Evolutionary conservation across 352 stramenopile genomes (phyloP).

Genomic region (Globisporangium perplexum): DNA sequence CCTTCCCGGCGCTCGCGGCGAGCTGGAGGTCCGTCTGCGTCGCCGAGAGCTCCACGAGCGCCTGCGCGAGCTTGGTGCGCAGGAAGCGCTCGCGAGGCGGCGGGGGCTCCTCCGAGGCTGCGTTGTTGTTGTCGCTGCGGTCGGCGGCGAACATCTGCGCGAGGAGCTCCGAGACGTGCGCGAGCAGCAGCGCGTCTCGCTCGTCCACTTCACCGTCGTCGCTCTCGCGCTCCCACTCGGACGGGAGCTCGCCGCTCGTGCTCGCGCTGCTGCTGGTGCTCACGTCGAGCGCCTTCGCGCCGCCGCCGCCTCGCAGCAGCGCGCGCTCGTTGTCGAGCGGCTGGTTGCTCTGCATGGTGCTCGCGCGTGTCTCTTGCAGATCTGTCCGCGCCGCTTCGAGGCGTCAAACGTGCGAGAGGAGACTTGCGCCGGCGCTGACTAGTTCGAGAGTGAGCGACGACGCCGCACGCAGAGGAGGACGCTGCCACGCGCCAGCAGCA

Average conservation of each 20-base stretch:
- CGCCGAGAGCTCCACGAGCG: slow-evolving; percentile 34
- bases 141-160: slow-evolving; percentile 8
- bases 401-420: not conserved
- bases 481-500: too few relatives aligned
- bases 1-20: slow-evolving; percentile 43
- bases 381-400: not conserved
- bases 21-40: slow-evolving; percentile 42
- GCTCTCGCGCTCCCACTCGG: not conserved
- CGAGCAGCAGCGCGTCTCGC: slow-evolving; percentile 15
- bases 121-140: slow-evolving; percentile 17
- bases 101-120: not conserved
- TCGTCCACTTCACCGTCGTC: slow-evolving; percentile 2
- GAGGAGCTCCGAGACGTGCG: slow-evolving; percentile 25
- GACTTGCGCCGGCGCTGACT: too few relatives aligned
- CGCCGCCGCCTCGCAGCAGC: not conserved
- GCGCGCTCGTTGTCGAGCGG: too few relatives aligned
- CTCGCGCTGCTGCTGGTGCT: not conserved
- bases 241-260: not conserved
- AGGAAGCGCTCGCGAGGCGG: slow-evolving; percentile 22
- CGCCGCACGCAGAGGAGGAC: too few relatives aligned
- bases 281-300: not conserved
- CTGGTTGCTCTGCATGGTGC: not conserved
- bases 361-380: not conserved
- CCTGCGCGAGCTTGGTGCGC: slow-evolving; percentile 25
- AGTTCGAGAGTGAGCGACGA: not conserved